Base-by-base conservation (phyloP, 2,329 filamentous ascomycete species). In the Fonsecaea multimorphosa region DNA sequence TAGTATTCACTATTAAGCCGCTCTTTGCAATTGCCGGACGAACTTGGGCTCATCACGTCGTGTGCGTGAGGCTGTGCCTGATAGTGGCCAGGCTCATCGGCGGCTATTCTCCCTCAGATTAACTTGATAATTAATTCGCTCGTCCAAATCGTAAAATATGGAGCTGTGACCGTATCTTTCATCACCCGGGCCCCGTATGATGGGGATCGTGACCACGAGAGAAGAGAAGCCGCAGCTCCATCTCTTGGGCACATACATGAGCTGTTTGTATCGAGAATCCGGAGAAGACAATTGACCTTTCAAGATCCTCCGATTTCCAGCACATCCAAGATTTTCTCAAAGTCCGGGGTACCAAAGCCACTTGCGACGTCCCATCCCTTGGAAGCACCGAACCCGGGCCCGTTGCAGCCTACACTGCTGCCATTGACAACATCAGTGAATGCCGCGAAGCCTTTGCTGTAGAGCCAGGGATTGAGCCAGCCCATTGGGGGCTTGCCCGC, bases 401-500 rank as follows among this genome's bases (percentile, higher is more conserved):
- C 74, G 31, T 73, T 68, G 63, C 78, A 80, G 6, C 78, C 78
- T 51, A 75, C 71, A 3, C 74, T 74, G 32, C 62, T 68, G 8
- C 78, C 78, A 27, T 68, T 74, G 6, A 74, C 71, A 31, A 79
- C 75, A 68, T 87, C 85, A 0, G 77, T 85, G 19, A 87, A 76
- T 0, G 78, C 84, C 66, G 78, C 74, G 62, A 79, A 80, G 36
- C 71, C 71, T 3, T 81, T 82, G 11, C 76, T 76, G 72, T 88
- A 89, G 5, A 88, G 72, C 83, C 84, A 87, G 0, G 86, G 86
- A 71, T 89, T 88, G 54, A 88, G 67, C 77, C 86, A 88, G 0
- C 86, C 86, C 51, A 88, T 75, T 0, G 80, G 74, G 0, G 80
- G 73, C 72, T 84, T 81, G 4, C 83, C 83, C 6, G 75, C 77